These are phyloP conservation scores for Leccinum subfulvum DNA, from an alignment of 1,284 basidiomycete species.

Conservation along the genomic window DNA sequence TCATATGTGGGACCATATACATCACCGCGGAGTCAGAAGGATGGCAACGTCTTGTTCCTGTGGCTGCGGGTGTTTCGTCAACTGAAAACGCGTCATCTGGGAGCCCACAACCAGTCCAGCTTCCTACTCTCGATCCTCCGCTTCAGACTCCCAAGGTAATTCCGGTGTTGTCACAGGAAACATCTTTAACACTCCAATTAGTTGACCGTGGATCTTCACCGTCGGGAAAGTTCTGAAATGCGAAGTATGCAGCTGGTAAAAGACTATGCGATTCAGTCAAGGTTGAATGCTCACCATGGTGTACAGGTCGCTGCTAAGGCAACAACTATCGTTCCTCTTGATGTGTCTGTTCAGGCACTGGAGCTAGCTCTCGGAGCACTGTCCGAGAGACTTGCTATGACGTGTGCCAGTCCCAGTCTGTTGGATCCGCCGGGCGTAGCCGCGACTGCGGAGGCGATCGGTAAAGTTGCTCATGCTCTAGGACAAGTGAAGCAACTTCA, in stretches of 20 bases:
- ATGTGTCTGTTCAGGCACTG: slow-evolving; percentile 46
- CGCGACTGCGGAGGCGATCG: slow-evolving; percentile 67
- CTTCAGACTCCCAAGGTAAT: slow-evolving; percentile 31
- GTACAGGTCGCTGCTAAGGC: slow-evolving; percentile 20
- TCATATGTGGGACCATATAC: slow-evolving; percentile 67
- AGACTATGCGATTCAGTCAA: background rate
- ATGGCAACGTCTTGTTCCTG: slow-evolving; percentile 45
- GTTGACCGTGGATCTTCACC: slow-evolving; percentile 23
- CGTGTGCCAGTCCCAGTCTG: slow-evolving; percentile 38
- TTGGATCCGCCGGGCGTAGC: slow-evolving; percentile 54
- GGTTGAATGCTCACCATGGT: slow-evolving; percentile 2
- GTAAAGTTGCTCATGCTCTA: slow-evolving; percentile 63
- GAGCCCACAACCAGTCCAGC: slow-evolving; percentile 28
- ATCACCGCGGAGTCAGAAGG: slow-evolving; percentile 54
- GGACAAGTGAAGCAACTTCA: slow-evolving; percentile 58
- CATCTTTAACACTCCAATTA: slow-evolving; percentile 18
- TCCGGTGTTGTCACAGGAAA: background rate
- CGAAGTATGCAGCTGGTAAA: slow-evolving; percentile 20
- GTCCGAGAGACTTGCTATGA: slow-evolving; percentile 48
- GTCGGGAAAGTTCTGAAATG: slow-evolving; percentile 17
- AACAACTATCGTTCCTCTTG: slow-evolving; percentile 20
- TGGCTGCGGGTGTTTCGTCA: slow-evolving; percentile 17
- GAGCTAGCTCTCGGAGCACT: slow-evolving; percentile 53
- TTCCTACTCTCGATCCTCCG: slow-evolving; percentile 33
- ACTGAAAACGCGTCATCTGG: slow-evolving; percentile 8